Percentiles rank a stretch among this genome's conserved stretches.
Evolutionary conservation across 441 rosid species (phyloP).

Genomic region (Rhodomyrtus psidioides): DNA sequence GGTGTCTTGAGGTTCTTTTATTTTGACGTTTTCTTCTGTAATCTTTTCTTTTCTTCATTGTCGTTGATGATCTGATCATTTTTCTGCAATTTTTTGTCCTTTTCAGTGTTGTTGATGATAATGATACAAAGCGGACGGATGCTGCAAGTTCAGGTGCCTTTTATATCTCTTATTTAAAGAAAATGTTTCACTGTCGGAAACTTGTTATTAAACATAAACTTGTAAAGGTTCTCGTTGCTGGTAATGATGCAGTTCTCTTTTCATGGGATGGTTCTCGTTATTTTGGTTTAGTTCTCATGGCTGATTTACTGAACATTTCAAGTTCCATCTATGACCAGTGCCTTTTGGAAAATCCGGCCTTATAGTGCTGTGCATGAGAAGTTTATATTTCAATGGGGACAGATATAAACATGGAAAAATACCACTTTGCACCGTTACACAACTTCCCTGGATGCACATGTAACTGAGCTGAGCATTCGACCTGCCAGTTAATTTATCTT

Average conservation of each 20-base stretch:
- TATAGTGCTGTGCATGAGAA: neutral
- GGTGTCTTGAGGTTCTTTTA: neutral
- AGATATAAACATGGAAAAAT: neutral
- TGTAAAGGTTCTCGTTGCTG: neutral
- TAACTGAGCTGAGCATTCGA: neutral
- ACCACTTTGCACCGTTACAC: neutral
- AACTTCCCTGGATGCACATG: neutral
- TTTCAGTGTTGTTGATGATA: conserved; percentile 68
- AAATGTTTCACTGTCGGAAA: neutral
- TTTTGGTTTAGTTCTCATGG: neutral
- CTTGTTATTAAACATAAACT: neutral
- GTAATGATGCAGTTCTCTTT: neutral
- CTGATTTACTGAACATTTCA: neutral
- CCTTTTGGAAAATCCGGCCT: neutral
- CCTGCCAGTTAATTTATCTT: neutral
- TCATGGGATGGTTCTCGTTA: neutral
- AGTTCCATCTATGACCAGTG: neutral
- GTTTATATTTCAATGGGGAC: neutral
- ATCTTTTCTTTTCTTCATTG: neutral
- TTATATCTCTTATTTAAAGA: neutral
- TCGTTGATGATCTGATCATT: neutral
- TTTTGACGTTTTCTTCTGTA: neutral
- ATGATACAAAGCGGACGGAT: conserved; percentile 23
- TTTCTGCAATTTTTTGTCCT: neutral
- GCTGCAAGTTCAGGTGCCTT: conserved; percentile 56